Base-by-base conservation (phyloP, 1,284 basidiomycete species). In the Hemileia vastatrix region DNA sequence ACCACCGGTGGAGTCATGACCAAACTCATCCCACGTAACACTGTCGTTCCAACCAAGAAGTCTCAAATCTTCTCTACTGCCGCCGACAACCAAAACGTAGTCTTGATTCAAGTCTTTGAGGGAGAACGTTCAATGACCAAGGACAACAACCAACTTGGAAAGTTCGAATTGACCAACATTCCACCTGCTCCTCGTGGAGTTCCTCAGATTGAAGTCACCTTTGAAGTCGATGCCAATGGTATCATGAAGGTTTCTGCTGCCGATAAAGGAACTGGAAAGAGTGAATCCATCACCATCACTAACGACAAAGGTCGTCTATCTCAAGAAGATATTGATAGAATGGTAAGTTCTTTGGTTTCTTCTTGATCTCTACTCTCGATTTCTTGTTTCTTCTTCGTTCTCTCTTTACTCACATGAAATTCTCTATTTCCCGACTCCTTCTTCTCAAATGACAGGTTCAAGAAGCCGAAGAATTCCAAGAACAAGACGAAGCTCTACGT, bases 1-100 rank as follows among this genome's bases (percentile, higher is more conserved):
- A 97, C 92, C 70, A 94, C 91, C 53, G 94, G 93, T 64, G 94
- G 93, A 78, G 92, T 97, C 72, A 91, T 97, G 83, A 95, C 92
- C 75, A 93, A 93, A 80, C 84, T 97, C 72, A 93, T 93, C 72
- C 83, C 88, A 65, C 88, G 93, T 72, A 96, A 95, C 86, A 95
- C 94, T 32, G 89, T 94, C 75, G 90, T 97, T 70, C 93, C 93
- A 63, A 96, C 94, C 76, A 89, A 90, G 83, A 97, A 97, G 83
- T 86, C 85, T 66, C 90, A 96, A 80, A 94, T 94, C 80, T 97
- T 96, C 85, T 95, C 91, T 21, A 97, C 91, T 51, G 90, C 89
- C 51, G 88, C 89, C 65, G 90, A 94, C 77, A 93, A 93, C 82
- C 91, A 93, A 79, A 87, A 87, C 50, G 89, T 86, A 36, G 90